A percentile compares a stretch with the other conserved stretches of the same genome.
Evolutionary conservation across 2,329 filamentous ascomycete species (phyloP).

Genomic region (Colletotrichum spaethianum): DNA sequence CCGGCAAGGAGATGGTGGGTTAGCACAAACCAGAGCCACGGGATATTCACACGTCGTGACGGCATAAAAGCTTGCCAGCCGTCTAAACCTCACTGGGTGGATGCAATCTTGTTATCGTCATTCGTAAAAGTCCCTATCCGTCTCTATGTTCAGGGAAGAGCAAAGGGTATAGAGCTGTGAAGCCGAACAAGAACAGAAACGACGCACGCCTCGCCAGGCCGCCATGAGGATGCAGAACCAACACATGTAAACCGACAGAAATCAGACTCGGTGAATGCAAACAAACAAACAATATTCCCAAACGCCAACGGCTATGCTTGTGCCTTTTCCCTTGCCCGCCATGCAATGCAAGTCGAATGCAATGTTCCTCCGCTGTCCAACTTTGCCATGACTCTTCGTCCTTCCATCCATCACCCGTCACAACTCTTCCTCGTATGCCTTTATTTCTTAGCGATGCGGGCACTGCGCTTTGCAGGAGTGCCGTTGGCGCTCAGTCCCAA

Average conservation of each 20-base stretch:
- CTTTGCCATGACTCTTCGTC: neutral
- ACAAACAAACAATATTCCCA: neutral
- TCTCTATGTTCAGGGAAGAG: neutral
- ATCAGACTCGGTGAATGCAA: neutral
- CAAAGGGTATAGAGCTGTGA: conserved; percentile 20
- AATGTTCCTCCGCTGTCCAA: neutral
- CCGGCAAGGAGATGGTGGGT: neutral
- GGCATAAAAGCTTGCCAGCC: no score
- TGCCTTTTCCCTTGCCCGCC: neutral
- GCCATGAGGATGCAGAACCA: conserved; percentile 6
- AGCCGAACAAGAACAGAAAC: neutral
- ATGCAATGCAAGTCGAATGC: conserved; percentile 7
- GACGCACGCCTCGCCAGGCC: neutral
- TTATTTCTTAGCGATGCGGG: conserved; percentile 28
- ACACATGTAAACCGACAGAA: neutral
- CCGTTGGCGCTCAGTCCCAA: conserved; percentile 32
- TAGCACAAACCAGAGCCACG: neutral
- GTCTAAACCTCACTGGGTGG: no score
- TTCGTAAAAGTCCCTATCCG: conserved; percentile 5
- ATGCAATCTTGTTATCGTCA: neutral
- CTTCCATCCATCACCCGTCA: neutral
- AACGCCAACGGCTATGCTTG: conserved; percentile 17
- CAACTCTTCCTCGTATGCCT: neutral
- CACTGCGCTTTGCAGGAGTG: conserved; percentile 35
- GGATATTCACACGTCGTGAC: neutral